A percentile compares a stretch with the other conserved stretches of the same genome.
These are phyloP conservation scores for Dothistroma septosporum DNA, from an alignment of 2,329 filamentous ascomycete genomes.

Conservation along the genomic window DNA sequence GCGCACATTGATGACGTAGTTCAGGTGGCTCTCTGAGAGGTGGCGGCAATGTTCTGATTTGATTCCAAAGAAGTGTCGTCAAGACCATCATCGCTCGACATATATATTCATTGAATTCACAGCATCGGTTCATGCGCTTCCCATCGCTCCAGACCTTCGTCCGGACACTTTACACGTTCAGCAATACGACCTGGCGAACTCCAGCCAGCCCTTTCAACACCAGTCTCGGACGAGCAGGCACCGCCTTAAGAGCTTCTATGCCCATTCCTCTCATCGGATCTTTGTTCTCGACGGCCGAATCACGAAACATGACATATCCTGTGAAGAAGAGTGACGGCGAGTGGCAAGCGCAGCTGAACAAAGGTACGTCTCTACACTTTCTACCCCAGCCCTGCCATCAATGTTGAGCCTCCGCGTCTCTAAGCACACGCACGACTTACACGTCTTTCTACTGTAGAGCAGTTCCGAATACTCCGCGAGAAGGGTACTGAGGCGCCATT, in stretches of 20 bases:
- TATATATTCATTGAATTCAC: background rate
- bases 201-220: constrained; percentile 26
- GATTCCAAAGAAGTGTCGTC: background rate
- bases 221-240: constrained; percentile 28
- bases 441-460: constrained; percentile 57
- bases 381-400: constrained; percentile 14
- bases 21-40: background rate
- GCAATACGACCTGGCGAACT: constrained; percentile 40
- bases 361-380: constrained; percentile 47
- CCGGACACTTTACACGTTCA: constrained; percentile 47
- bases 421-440: constrained; percentile 29
- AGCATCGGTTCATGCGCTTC: constrained; percentile 43
- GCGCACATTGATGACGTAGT: background rate
- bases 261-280: constrained; percentile 75
- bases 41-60: background rate
- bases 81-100: background rate
- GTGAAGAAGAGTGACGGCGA: constrained; percentile 75
- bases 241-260: constrained; percentile 53
- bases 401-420: constrained; percentile 4
- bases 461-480: constrained; percentile 88
- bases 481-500: constrained; percentile 85
- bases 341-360: constrained; percentile 80
- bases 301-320: constrained; percentile 67
- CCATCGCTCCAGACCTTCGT: constrained; percentile 46
- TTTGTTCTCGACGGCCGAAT: constrained; percentile 62